These are phyloP conservation scores for Kokia cookei DNA, from an alignment of 441 rosid species.

Conservation along the genomic window DNA sequence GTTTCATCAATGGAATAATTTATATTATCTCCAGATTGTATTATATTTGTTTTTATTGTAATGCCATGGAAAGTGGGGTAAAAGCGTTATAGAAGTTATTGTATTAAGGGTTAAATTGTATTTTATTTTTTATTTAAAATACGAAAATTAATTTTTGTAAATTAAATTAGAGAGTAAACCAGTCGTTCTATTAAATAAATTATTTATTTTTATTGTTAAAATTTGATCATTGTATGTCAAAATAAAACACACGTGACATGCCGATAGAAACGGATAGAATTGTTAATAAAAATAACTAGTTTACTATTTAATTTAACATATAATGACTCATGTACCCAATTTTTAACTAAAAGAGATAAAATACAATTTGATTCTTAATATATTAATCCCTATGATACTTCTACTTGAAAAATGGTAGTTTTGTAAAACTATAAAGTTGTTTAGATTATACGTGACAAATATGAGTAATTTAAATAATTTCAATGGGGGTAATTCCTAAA, in stretches of 20 bases:
- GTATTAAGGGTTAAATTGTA: too few species aligned
- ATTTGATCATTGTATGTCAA: accelerated
- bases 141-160: too few species aligned
- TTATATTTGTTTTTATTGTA: neutral
- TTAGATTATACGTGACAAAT: neutral
- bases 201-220: too few species aligned
- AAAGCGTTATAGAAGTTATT: too few species aligned
- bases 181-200: neutral
- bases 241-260: too few species aligned
- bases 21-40: neutral
- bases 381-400: too few species aligned
- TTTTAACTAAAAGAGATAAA: accelerated
- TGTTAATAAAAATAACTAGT: too few species aligned
- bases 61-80: neutral
- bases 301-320: too few species aligned
- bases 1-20: neutral
- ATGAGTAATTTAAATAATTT: neutral
- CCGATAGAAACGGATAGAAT: accelerated
- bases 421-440: neutral
- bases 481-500: too few species aligned
- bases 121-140: too few species aligned
- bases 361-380: too few species aligned
- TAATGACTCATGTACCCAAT: accelerated
- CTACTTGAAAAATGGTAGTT: neutral
- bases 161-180: too few species aligned